These are phyloP conservation scores for Trichosanthes cucumerina DNA, from an alignment of 306 rosid species.

Conservation along the genomic window DNA sequence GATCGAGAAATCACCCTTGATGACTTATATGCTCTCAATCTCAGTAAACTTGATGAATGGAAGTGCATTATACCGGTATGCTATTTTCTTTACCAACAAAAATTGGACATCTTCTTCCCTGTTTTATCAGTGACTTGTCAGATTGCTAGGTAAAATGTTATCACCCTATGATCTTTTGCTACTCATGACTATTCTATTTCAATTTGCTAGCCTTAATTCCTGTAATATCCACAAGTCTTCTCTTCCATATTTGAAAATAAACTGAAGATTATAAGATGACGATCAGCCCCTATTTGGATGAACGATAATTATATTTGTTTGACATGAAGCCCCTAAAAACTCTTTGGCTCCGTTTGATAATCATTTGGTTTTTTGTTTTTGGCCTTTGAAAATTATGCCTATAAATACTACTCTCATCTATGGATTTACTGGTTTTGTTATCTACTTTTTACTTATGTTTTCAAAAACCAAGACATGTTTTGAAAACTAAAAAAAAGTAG, in stretches of 20 bases:
- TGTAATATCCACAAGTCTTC: not conserved
- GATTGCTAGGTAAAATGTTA: not conserved
- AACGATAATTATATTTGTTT: not conserved
- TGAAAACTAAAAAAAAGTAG: too few species aligned
- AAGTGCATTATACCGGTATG: slow-evolving; percentile 94
- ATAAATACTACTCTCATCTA: too few species aligned
- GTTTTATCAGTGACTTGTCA: slow-evolving; percentile 7
- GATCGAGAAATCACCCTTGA: slow-evolving; percentile 90
- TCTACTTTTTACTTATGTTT: too few species aligned
- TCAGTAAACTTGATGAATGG: slow-evolving; percentile 98
- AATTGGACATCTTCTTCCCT: not conserved
- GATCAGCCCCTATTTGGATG: not conserved
- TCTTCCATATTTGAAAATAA: not conserved
- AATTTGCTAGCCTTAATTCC: not conserved
- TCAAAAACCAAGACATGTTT: too few species aligned
- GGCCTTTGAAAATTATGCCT: too few species aligned
- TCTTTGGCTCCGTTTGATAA: too few species aligned
- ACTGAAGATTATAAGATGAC: not conserved
- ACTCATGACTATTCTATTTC: not conserved
- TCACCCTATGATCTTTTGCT: not conserved
- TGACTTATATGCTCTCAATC: slow-evolving; percentile 83
- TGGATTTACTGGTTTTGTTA: too few species aligned
- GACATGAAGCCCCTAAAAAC: slow-evolving; percentile 11
- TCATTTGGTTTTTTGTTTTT: too few species aligned
- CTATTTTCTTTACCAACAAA: slow-evolving; percentile 17